phyloP scores from a whole-genome alignment of 805 yeast genomes.

The Scheffersomyces ergatensis region DNA sequence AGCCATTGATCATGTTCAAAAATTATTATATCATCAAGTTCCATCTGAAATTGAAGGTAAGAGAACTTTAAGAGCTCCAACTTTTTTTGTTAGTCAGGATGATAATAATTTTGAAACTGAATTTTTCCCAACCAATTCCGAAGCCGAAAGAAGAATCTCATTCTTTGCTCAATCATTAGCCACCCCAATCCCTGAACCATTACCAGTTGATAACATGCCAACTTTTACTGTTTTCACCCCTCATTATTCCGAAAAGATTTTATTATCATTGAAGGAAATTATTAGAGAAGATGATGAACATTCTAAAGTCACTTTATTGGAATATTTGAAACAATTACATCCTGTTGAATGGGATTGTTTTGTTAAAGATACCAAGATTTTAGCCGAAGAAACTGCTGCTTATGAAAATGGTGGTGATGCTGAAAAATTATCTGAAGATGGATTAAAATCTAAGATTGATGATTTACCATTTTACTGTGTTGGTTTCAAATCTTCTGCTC shows the following conservation, averaged over 20 bases:
- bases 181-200: constrained; percentile 97
- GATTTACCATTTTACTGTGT: constrained; percentile 47
- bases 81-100: constrained; percentile 97
- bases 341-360: constrained; percentile 58
- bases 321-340: constrained; percentile 54
- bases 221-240: constrained; percentile 93
- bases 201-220: constrained; percentile 99
- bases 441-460: constrained; percentile 34
- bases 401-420: constrained; percentile 54
- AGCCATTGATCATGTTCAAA: constrained; percentile 98
- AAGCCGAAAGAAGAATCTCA: constrained; percentile 99
- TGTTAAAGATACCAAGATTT: constrained; percentile 53
- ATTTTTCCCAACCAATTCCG: constrained; percentile 95
- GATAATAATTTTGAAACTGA: constrained; percentile 93
- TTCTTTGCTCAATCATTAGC: constrained; percentile 99
- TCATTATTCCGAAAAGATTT: constrained; percentile 81
- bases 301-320: constrained; percentile 53
- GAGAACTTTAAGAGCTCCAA: constrained; percentile 97
- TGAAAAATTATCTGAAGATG: constrained; percentile 29
- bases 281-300: constrained; percentile 69
- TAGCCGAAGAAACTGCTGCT: constrained; percentile 49
- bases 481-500: constrained; percentile 48
- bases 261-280: constrained; percentile 72
- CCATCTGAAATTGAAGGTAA: constrained; percentile 98
- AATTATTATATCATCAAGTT: constrained; percentile 95